Conservation (phyloP, 441 rosid species). For the Gossypium trilobum region DNA sequence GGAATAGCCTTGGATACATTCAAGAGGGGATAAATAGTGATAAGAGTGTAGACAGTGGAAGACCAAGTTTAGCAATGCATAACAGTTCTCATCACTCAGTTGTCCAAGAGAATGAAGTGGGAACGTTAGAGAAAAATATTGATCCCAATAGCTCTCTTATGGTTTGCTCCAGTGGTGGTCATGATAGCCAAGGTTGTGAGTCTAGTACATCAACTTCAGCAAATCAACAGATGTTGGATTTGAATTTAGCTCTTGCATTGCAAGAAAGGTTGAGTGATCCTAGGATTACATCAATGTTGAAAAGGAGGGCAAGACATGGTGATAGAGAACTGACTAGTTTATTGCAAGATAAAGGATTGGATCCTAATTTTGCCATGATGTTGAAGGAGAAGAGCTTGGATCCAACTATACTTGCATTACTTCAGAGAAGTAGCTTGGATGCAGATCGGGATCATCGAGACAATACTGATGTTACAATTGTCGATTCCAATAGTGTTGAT, state of each 20-base stretch:
- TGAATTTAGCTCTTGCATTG: slow-evolving; percentile 78
- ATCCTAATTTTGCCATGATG: slow-evolving; percentile 99
- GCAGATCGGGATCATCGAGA: slow-evolving; percentile 99
- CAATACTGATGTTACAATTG: slow-evolving; percentile 56
- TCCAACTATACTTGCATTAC: slow-evolving; percentile 89
- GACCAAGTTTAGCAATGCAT: slow-evolving; percentile 82
- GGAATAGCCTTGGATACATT: slow-evolving; percentile 40
- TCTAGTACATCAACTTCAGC: slow-evolving; percentile 84
- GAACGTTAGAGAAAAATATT: slow-evolving; percentile 57
- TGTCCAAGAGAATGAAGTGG: slow-evolving; percentile 81
- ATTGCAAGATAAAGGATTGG: slow-evolving; percentile 96
- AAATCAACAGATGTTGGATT: slow-evolving; percentile 75
- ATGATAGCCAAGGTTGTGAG: slow-evolving; percentile 91
- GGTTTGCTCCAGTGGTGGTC: slow-evolving; percentile 84
- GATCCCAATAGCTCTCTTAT: slow-evolving; percentile 54
- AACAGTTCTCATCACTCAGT: slow-evolving; percentile 90
- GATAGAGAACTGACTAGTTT: slow-evolving; percentile 74
- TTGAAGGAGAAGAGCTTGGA: slow-evolving; percentile 94
- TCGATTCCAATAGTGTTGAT: slow-evolving; percentile 79
- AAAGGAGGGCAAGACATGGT: slow-evolving; percentile 75
- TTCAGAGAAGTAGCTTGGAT: slow-evolving; percentile 98
- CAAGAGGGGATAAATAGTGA: slow-evolving; percentile 85
- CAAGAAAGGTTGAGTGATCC: slow-evolving; percentile 93
- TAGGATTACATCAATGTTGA: slow-evolving; percentile 76
- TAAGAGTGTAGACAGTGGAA: slow-evolving; percentile 92